These are phyloP conservation scores for Fusarium foetens DNA, from an alignment of 2,329 filamentous ascomycete species.

Conservation along the genomic window DNA sequence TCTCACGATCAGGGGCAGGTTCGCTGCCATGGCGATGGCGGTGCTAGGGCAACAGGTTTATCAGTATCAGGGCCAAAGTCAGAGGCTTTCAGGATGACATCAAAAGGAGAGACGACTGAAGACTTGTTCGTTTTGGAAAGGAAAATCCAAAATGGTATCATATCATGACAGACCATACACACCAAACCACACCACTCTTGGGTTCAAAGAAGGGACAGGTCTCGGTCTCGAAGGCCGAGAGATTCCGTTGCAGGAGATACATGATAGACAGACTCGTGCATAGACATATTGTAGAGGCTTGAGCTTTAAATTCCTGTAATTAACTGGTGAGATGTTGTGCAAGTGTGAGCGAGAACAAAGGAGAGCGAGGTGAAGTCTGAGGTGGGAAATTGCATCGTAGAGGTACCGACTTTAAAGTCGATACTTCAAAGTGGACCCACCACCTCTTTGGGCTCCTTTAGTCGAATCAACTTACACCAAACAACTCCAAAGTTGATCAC, in stretches of 20 bases:
- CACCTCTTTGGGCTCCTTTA: constrained; percentile 24
- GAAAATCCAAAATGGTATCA: constrained; percentile 24
- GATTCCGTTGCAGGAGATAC: background rate
- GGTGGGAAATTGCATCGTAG: constrained; percentile 1
- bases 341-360: constrained; percentile 1
- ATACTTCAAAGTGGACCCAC: background rate
- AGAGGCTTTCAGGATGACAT: background rate
- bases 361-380: background rate
- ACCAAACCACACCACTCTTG: constrained; percentile 23
- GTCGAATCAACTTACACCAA: constrained; percentile 27
- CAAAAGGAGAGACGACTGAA: constrained; percentile 13
- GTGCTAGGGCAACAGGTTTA: background rate
- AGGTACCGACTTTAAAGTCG: background rate
- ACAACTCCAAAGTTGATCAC: constrained; percentile 1
- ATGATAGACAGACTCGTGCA: constrained; percentile 27
- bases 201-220: constrained; percentile 9
- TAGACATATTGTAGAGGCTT: constrained; percentile 7
- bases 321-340: background rate
- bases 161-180: constrained; percentile 1
- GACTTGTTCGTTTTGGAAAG: constrained; percentile 15
- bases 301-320: background rate
- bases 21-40: constrained; percentile 10
- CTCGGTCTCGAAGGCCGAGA: constrained; percentile 13
- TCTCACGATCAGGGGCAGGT: constrained; percentile 30
- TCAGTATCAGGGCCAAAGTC: background rate